Evolutionary conservation across 345 rosid species (phyloP).

Genomic region (Bretschneidera sinensis): DNA sequence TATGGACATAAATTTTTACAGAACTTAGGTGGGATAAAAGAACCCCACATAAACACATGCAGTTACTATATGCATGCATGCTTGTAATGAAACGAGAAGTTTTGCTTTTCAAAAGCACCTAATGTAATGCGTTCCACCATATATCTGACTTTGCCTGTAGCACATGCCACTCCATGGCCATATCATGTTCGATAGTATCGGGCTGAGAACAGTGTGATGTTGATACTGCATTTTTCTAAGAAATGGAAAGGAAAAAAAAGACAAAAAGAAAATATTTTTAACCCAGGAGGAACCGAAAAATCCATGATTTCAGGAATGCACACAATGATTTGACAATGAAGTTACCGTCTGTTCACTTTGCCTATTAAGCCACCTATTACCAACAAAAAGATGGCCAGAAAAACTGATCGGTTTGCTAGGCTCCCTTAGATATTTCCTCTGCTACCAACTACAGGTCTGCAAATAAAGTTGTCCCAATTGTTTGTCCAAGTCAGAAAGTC

Average conservation of each 20-base stretch:
- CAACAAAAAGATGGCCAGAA: slow-evolving; percentile 26
- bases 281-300: not conserved
- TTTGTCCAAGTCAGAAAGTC: too few relatives aligned
- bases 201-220: slow-evolving; percentile 43
- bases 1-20: too few relatives aligned
- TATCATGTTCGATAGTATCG: slow-evolving; percentile 27
- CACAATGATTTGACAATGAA: not conserved
- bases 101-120: too few relatives aligned
- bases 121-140: slow-evolving; percentile 29
- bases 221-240: slow-evolving; percentile 34
- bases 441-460: slow-evolving; percentile 30
- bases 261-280: not conserved
- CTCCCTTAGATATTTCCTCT: slow-evolving; percentile 6
- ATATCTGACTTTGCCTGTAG: slow-evolving; percentile 26
- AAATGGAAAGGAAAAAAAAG: not conserved
- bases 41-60: too few relatives aligned
- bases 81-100: too few relatives aligned
- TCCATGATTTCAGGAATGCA: not conserved
- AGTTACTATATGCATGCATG: too few relatives aligned
- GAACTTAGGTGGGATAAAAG: too few relatives aligned
- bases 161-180: slow-evolving; percentile 39
- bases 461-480: too few relatives aligned
- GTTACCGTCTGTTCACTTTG: slow-evolving; percentile 26
- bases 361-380: slow-evolving; percentile 12
- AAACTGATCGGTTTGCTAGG: slow-evolving; percentile 14